Evolutionary conservation across 139 green algal species (phyloP), one percentile per base, ranked within the genome.

Genomic region (Closterium sp.): DNA sequence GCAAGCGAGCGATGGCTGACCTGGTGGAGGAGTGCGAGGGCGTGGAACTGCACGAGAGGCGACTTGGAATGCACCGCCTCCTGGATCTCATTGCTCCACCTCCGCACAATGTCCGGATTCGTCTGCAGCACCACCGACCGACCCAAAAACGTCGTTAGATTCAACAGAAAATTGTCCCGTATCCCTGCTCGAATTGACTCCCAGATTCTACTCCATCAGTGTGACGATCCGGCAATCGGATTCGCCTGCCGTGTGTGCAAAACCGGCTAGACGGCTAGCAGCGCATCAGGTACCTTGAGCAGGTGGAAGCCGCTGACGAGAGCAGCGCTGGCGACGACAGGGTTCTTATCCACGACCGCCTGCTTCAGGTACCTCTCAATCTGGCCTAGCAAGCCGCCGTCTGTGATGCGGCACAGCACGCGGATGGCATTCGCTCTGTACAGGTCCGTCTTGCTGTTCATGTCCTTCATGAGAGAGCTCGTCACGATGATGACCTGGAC

Each of bases 391-490:
- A 99, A 95, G n/a, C 86, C 90, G n/a, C 90, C 87, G 43, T 94
- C 92, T 32, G 85, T 94, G 93, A 99, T 99, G 85, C 96, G 96
- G 94, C 97, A 98, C 21, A 99, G 96, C 91, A 99, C 98, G 31
- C 98, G 96, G 88, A 99, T 98, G 31, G 98, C 97, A 93, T 99
- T 99, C 84, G 96, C 95, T 16, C 98, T 95, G 94, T 99, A 99
- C 38, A 99, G 95, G 88, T 99, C 98, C 30, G 95, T 97, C 85
- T 96, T 97, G 94, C 93, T 96, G 96, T 99, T 99, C 97, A 99
- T 99, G 95, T 99, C 98, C 96, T 99, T 99, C 98, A 99, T 99
- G 1, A 99, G 95, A 33, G 96, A 98, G 93, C 91, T 96, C 36
- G 98, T 99, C 69, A 99, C 98, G 92, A 99, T 99, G 93, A 99